Conservation (phyloP, 2,329 filamentous ascomycete species). For the Graphilbum fragrans region DNA sequence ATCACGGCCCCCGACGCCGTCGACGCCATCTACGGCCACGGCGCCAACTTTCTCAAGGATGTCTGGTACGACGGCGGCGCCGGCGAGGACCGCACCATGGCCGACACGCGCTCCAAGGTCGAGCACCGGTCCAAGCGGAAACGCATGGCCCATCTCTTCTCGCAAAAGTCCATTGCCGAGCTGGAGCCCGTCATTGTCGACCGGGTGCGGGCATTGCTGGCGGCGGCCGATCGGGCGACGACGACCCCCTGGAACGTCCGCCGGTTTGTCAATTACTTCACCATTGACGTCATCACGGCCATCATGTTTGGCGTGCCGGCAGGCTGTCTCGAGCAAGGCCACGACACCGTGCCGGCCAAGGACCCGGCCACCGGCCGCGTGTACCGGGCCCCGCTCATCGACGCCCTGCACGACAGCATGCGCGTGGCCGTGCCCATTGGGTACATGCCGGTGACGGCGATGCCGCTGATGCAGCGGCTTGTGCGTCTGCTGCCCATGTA, state of each 20-base stretch:
- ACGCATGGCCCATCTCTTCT: neutral
- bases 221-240: neutral
- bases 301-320: neutral
- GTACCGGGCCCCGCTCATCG: neutral
- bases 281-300: neutral
- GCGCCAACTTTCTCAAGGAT: neutral
- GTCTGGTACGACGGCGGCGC: neutral
- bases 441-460: neutral
- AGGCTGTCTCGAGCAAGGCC: neutral
- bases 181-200: neutral
- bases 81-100: neutral
- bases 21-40: no score
- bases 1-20: neutral
- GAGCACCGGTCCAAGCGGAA: neutral
- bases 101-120: neutral
- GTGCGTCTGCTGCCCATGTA: neutral
- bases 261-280: neutral
- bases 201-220: neutral
- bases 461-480: neutral
- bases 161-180: neutral
- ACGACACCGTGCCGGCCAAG: neutral
- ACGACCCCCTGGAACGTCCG: neutral
- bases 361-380: neutral
- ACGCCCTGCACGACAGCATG: neutral
- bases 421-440: neutral